Evolutionary conservation across 306 rosid species (phyloP).

Genomic region (Vigna mungo): DNA sequence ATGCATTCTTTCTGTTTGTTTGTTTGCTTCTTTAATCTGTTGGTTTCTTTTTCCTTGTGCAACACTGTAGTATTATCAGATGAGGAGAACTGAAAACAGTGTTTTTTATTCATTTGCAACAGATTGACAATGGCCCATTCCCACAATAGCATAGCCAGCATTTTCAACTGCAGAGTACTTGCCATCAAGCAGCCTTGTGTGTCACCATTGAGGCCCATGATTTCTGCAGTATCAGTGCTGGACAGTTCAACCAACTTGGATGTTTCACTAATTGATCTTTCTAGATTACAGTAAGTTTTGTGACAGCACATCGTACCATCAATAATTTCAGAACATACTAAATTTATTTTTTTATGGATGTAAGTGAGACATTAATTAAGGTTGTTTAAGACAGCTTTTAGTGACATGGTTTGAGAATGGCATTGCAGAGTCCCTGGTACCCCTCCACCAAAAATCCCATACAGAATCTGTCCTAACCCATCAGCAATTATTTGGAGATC

Average conservation of each 20-base stretch:
- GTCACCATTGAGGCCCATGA: conserved; percentile 39
- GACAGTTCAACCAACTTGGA: conserved; percentile 73
- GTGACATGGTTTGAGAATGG: conserved; percentile 23
- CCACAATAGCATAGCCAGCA: conserved; percentile 51
- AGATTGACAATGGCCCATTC: conserved; percentile 73
- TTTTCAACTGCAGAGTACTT: conserved; percentile 79
- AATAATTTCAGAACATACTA: conserved; percentile 1
- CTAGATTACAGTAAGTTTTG: conserved; percentile 64
- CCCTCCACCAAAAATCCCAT: conserved; percentile 72
- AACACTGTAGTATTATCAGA: neutral
- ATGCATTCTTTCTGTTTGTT: conserved; percentile 11
- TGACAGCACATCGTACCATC: neutral
- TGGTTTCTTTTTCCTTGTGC: neutral
- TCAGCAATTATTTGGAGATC: conserved; percentile 90
- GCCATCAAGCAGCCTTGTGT: conserved; percentile 61
- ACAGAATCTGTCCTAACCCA: conserved; percentile 82
- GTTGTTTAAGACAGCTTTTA: conserved; percentile 10
- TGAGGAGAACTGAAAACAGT: conserved; percentile 46
- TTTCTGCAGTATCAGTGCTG: conserved; percentile 43
- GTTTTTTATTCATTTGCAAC: conserved; percentile 45
- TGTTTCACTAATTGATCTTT: conserved; percentile 76
- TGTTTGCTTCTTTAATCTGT: neutral
- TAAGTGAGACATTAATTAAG: neutral
- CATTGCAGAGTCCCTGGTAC: conserved; percentile 65
- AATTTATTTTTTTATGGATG: neutral